Conservation (phyloP, 2,329 filamentous ascomycete species). For the Calonectria leucothoes region DNA sequence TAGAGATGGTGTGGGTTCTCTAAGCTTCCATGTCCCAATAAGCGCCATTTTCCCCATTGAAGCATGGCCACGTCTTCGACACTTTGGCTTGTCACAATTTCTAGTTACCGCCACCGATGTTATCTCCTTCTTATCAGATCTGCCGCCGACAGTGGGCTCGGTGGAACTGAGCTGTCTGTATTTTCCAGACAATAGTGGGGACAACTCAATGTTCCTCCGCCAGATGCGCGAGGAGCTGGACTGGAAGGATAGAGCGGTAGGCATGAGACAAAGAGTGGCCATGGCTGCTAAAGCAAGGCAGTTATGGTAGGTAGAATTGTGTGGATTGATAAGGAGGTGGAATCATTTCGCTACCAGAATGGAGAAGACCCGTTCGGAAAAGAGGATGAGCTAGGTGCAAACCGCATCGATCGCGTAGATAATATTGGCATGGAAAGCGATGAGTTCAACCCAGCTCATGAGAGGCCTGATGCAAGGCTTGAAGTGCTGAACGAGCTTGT, state of each 20-base stretch:
- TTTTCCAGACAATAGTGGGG: neutral
- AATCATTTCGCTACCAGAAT: neutral
- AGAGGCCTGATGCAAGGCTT: neutral
- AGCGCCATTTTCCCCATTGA: neutral
- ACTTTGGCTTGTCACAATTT: neutral
- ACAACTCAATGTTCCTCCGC: neutral
- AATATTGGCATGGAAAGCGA: neutral
- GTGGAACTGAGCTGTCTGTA: neutral
- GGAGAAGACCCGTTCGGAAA: neutral
- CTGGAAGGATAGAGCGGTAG: neutral
- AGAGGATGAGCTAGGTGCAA: neutral
- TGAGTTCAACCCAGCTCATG: neutral
- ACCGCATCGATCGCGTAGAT: neutral
- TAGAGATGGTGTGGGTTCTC: neutral
- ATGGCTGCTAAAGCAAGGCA: neutral
- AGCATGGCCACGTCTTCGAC: neutral
- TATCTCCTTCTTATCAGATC: neutral
- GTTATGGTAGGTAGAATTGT: neutral
- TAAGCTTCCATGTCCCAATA: neutral
- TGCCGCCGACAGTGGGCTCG: neutral
- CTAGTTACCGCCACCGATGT: neutral
- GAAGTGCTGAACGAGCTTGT: neutral
- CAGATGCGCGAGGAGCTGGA: neutral
- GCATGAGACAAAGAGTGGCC: neutral
- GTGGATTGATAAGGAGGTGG: neutral